Conservation (phyloP, 768 basidiomycete genomes). For the Hygrophorus russula region DNA sequence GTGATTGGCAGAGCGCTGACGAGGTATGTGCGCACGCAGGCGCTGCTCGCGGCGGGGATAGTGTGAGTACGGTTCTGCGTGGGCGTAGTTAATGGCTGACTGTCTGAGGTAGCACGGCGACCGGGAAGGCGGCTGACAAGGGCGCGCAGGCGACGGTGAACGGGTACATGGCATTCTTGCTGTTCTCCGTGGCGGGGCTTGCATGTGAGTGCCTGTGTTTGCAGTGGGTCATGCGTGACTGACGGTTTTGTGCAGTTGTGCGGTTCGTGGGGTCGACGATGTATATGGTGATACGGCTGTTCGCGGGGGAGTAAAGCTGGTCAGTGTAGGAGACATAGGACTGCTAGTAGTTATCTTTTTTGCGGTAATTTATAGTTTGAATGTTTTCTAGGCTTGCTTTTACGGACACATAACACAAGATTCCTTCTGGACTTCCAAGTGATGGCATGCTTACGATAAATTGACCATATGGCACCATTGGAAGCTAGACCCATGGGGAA, state of each 20-base stretch:
- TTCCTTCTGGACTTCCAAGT: too few relatives aligned
- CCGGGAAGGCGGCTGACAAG: slow-evolving; percentile 34
- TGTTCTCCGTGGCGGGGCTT: slow-evolving; percentile 82
- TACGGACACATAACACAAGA: too few relatives aligned
- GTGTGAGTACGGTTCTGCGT: slow-evolving; percentile 33
- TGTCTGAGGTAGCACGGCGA: slow-evolving; percentile 34
- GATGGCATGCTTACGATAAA: too few relatives aligned
- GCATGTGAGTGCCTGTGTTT: slow-evolving; percentile 49
- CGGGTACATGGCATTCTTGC: slow-evolving; percentile 82
- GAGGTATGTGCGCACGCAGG: slow-evolving; percentile 24
- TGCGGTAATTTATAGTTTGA: too few relatives aligned
- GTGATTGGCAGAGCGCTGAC: slow-evolving; percentile 6
- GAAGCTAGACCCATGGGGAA: too few relatives aligned
- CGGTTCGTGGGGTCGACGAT: slow-evolving; percentile 74
- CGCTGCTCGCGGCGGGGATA: slow-evolving; percentile 63
- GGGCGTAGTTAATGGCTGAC: too few relatives aligned
- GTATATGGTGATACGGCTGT: slow-evolving; percentile 79
- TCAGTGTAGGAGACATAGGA: too few relatives aligned
- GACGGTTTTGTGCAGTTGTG: slow-evolving; percentile 39
- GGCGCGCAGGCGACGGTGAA: slow-evolving; percentile 48
- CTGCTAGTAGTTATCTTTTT: too few relatives aligned
- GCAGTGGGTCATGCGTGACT: neutral
- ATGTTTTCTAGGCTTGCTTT: too few relatives aligned
- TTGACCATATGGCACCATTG: too few relatives aligned
- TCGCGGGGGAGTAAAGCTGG: slow-evolving; percentile 79